Conservation (phyloP, 2,329 filamentous ascomycete genomes). For the Venturia oleaginea region DNA sequence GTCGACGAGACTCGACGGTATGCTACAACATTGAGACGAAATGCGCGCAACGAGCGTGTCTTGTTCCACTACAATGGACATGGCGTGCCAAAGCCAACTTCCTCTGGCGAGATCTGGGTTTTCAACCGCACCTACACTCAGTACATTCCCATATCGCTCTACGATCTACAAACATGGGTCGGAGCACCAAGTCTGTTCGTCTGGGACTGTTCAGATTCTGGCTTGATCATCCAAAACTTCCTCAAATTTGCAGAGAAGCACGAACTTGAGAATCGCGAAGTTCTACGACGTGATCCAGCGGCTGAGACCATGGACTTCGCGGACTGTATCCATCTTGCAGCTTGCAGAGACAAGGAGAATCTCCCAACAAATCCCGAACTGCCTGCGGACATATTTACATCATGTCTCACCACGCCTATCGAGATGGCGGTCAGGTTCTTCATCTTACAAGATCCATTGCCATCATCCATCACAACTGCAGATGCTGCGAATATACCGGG, state of each 20-base stretch:
- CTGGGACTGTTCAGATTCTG: conserved; percentile 94
- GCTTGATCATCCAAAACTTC: conserved; percentile 92
- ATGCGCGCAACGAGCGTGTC: conserved; percentile 91
- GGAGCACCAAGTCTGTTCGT: conserved; percentile 93
- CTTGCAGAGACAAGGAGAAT: conserved; percentile 83
- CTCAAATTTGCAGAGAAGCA: conserved; percentile 92
- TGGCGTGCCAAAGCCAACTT: conserved; percentile 89
- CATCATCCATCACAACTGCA: conserved; percentile 60
- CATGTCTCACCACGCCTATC: conserved; percentile 91
- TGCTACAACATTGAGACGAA: conserved; percentile 77
- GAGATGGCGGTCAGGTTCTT: conserved; percentile 97
- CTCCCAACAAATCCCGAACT: conserved; percentile 89
- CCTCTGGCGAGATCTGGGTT: conserved; percentile 96
- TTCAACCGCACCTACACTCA: conserved; percentile 99
- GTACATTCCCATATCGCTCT: conserved; percentile 93
- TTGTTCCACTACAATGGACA: conserved; percentile 99
- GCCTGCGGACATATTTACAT: conserved; percentile 91
- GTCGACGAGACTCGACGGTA: conserved; percentile 98
- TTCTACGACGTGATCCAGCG: conserved; percentile 65
- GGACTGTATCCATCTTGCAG: conserved; percentile 86
- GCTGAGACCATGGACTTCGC: conserved; percentile 55
- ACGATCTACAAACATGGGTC: conserved; percentile 91
- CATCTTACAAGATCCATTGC: conserved; percentile 78
- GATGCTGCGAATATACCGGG: conserved; percentile 85
- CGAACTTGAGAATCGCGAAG: conserved; percentile 75